phyloP scores from a whole-genome alignment of 2,329 filamentous ascomycete species.

The Penicillium sp. region DNA sequence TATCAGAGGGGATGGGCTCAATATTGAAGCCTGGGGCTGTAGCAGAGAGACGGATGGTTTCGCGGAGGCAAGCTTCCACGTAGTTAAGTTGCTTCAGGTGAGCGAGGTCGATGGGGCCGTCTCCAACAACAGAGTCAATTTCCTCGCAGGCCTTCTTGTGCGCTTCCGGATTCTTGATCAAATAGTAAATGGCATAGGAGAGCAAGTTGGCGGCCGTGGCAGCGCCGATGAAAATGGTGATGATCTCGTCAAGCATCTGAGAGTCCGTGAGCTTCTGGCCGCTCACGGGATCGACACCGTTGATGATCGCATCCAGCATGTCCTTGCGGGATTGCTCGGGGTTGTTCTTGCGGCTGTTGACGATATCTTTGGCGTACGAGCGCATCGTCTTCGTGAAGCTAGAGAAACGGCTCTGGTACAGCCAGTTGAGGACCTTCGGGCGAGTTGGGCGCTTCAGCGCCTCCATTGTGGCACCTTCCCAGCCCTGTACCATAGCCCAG shows the following conservation, averaged over 20 bases:
- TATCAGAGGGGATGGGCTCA: constrained; percentile 48
- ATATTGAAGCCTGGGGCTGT: constrained; percentile 60
- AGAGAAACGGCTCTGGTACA: constrained; percentile 55
- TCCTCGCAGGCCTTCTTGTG: constrained; percentile 63
- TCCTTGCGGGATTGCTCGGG: constrained; percentile 53
- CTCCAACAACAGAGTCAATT: constrained; percentile 51
- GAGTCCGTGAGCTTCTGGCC: constrained; percentile 56
- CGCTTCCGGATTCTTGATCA: constrained; percentile 60
- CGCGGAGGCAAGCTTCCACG: constrained; percentile 63
- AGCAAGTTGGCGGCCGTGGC: constrained; percentile 69
- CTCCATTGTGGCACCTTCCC: constrained; percentile 56
- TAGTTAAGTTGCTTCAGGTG: constrained; percentile 66
- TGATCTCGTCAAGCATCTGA: constrained; percentile 64
- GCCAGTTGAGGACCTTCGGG: constrained; percentile 51
- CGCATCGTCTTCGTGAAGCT: constrained; percentile 54
- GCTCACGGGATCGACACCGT: constrained; percentile 59
- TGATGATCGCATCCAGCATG: constrained; percentile 58
- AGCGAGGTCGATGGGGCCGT: constrained; percentile 19
- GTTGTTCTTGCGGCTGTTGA: constrained; percentile 53
- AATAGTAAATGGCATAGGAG: constrained; percentile 61
- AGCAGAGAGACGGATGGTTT: constrained; percentile 62
- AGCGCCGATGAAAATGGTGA: constrained; percentile 62
- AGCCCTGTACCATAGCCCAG: constrained; percentile 45
- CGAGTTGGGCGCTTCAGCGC: constrained; percentile 55
- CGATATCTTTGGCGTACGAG: constrained; percentile 53